Evolutionary conservation across 106 monocot genomes (phyloP).

Genomic region (Gastrodia elata): DNA sequence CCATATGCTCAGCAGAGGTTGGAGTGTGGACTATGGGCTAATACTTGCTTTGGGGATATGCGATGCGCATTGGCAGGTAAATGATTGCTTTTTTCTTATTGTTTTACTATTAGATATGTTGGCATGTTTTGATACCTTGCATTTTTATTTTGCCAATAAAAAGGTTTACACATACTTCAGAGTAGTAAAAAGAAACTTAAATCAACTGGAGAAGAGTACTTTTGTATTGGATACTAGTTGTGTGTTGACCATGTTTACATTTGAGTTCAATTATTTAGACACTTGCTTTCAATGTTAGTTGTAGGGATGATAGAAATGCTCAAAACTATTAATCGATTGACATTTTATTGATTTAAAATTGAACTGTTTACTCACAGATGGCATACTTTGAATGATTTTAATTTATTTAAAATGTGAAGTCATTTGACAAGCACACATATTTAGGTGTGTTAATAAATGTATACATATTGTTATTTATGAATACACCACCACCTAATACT

Average conservation of each 20-base stretch:
- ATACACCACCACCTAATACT: too few relatives aligned
- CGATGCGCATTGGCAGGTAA: constrained; percentile 60
- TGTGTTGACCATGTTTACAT: background rate
- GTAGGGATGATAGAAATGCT: too few relatives aligned
- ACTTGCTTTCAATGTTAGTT: background rate
- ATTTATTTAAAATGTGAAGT: too few relatives aligned
- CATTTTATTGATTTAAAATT: too few relatives aligned
- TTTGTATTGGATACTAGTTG: background rate
- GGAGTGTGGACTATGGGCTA: background rate
- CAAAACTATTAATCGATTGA: too few relatives aligned
- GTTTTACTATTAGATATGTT: background rate
- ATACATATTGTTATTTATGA: too few relatives aligned
- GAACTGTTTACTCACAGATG: too few relatives aligned
- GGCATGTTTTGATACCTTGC: background rate
- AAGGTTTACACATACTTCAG: background rate
- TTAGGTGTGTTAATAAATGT: too few relatives aligned
- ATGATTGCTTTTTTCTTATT: constrained; percentile 2
- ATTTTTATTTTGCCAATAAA: background rate
- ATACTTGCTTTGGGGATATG: constrained; percentile 47
- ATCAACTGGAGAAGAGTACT: background rate
- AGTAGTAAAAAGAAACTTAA: background rate
- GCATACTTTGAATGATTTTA: too few relatives aligned
- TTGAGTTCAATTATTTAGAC: background rate
- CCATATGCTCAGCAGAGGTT: constrained; percentile 34
- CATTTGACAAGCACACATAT: too few relatives aligned